A percentile compares a stretch with the other conserved stretches of the same genome.
phyloP scores from a whole-genome alignment of 768 basidiomycete genomes.

The Amanita subjunquillea region DNA sequence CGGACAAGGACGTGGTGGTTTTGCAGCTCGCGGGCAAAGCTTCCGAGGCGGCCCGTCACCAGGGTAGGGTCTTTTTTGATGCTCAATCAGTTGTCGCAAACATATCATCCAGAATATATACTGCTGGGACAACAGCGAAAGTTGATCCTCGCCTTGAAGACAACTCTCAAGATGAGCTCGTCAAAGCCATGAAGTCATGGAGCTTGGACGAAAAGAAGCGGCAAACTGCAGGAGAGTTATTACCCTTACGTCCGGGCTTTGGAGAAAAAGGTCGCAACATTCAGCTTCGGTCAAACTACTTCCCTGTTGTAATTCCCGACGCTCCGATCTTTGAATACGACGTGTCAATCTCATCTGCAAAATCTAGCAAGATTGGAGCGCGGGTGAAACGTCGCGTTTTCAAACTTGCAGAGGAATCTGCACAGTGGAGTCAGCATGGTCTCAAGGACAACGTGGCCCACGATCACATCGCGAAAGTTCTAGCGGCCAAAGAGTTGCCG shows the following conservation, averaged over 20 bases:
- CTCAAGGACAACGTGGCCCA: conserved; percentile 42
- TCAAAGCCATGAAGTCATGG: conserved; percentile 24
- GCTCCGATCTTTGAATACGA: conserved; percentile 51
- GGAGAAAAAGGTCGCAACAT: conserved; percentile 39
- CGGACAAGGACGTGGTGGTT: conserved; percentile 20
- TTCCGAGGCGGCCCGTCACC: too few species aligned
- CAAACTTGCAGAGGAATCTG: conserved; percentile 44
- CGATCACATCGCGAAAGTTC: conserved; percentile 41
- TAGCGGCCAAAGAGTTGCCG: conserved; percentile 34
- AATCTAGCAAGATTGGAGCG: conserved; percentile 31
- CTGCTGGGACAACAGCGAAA: conserved; percentile 22
- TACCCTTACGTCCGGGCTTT: conserved; percentile 52
- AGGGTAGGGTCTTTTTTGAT: conserved; percentile 1
- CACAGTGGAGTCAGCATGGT: conserved; percentile 40
- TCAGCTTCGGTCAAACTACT: conserved; percentile 58
- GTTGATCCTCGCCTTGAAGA: conserved; percentile 34
- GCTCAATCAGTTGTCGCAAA: conserved; percentile 8
- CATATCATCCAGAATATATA: conserved; percentile 27
- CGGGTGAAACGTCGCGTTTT: conserved; percentile 53
- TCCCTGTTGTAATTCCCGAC: conserved; percentile 43
- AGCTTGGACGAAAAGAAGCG: conserved; percentile 20
- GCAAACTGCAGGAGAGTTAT: conserved; percentile 1
- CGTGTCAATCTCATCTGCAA: conserved; percentile 42
- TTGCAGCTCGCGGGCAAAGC: conserved; percentile 11
- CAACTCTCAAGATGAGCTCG: conserved; percentile 29